Conservation (phyloP, 306 rosid species). For the Prosopis cineraria region DNA sequence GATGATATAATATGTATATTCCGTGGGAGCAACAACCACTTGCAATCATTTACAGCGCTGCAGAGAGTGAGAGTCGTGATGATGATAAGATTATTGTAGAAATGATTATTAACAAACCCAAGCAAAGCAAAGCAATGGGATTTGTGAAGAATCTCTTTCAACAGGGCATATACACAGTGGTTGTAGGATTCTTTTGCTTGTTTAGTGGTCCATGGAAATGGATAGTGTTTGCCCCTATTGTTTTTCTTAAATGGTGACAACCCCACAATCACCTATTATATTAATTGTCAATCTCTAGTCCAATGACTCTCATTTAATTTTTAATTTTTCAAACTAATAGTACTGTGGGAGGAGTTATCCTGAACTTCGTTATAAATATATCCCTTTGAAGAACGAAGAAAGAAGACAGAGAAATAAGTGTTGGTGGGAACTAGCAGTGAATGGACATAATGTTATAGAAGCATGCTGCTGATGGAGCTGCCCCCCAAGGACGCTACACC, state of each 20-base stretch:
- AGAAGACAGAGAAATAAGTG: neutral
- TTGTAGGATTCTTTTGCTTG: neutral
- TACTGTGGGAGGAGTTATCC: neutral
- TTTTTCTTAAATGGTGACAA: neutral
- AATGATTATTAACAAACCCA: conserved; percentile 1
- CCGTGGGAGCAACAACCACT: neutral
- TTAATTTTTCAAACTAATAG: neutral
- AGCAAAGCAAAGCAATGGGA: too few relatives aligned
- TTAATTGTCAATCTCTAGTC: neutral
- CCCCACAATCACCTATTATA: neutral
- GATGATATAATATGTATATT: neutral
- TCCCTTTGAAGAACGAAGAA: neutral
- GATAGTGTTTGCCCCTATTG: neutral
- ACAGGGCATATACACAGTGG: neutral
- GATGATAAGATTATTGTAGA: neutral
- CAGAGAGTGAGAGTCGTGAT: neutral
- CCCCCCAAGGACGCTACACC: neutral
- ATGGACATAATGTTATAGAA: neutral
- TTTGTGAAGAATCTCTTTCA: neutral
- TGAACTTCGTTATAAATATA: too few relatives aligned
- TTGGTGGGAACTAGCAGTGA: neutral
- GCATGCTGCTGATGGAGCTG: neutral
- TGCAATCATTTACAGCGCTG: neutral
- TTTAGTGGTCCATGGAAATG: neutral
- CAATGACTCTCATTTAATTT: neutral